phyloP scores from a whole-genome alignment of 192 early-diverging fungal species.

The Phlyctochytrium planicorne region DNA sequence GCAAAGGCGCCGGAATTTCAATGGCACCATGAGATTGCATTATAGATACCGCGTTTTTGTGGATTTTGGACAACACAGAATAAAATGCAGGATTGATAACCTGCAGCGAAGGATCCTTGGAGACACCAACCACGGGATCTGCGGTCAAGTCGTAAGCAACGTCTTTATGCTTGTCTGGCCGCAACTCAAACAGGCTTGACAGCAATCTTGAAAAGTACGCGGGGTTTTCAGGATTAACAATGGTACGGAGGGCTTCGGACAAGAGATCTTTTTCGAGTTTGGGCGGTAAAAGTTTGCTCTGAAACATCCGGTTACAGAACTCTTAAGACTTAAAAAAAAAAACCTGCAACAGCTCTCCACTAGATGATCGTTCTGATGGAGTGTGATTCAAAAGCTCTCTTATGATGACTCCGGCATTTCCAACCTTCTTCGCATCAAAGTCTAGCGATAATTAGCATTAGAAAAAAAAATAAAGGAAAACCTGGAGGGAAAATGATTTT shows the following conservation, averaged over 20 bases:
- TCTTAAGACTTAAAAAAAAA: not conserved
- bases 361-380: constrained; percentile 74
- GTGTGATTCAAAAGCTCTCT: constrained; percentile 66
- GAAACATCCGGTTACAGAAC: constrained; percentile 8
- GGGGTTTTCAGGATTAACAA: constrained; percentile 79
- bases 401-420: constrained; percentile 73
- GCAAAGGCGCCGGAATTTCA: constrained; percentile 74
- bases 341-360: constrained; percentile 73
- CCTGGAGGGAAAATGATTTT: constrained; percentile 67
- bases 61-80: constrained; percentile 43
- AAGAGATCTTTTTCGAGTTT: constrained; percentile 84
- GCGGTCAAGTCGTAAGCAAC: constrained; percentile 80
- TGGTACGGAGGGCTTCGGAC: constrained; percentile 82
- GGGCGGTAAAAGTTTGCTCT: constrained; percentile 69
- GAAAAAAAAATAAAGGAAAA: constrained; percentile 39
- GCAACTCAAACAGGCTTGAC: constrained; percentile 74
- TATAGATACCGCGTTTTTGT: constrained; percentile 67
- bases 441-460: constrained; percentile 35
- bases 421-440: constrained; percentile 62
- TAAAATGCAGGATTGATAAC: constrained; percentile 23
- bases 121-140: not conserved
- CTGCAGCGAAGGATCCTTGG: constrained; percentile 36
- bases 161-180: constrained; percentile 80
- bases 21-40: constrained; percentile 84
- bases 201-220: constrained; percentile 82